phyloP scores from a whole-genome alignment of 2,329 filamentous ascomycete genomes.

The Fusarium secorum region DNA sequence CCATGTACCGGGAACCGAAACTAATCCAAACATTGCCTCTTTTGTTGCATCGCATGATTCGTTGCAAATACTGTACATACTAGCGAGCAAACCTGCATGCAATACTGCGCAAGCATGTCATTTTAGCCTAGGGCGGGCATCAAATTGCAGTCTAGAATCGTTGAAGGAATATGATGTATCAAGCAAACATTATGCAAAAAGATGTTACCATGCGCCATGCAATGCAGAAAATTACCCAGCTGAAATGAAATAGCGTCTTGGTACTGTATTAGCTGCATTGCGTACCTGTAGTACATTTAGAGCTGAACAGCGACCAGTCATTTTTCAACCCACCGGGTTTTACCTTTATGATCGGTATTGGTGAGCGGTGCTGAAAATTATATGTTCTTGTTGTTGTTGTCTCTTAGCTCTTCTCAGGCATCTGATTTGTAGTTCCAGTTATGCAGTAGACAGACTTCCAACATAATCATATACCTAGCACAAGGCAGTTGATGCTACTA shows the following conservation, averaged over 20 bases:
- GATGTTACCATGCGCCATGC: background rate
- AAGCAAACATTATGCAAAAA: constrained; percentile 4
- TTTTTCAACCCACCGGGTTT: background rate
- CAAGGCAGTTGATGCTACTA: background rate
- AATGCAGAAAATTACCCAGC: background rate
- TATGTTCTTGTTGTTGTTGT: background rate
- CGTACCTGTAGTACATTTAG: background rate
- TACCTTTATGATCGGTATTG: background rate
- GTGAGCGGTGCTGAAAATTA: background rate
- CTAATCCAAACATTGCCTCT: background rate
- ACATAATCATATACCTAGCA: background rate
- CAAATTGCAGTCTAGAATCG: background rate
- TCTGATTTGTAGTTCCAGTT: background rate
- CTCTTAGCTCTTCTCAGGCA: background rate
- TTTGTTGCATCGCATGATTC: background rate
- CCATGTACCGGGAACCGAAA: constrained; percentile 18
- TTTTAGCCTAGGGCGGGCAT: background rate
- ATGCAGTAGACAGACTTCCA: background rate
- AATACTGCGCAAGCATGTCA: constrained; percentile 1
- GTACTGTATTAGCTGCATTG: background rate
- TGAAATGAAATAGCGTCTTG: background rate
- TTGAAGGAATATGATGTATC: constrained; percentile 14
- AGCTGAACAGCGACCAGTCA: background rate
- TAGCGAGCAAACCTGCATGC: constrained; percentile 18
- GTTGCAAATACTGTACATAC: background rate